Conservation (phyloP, 2,329 filamentous ascomycete species). For the Mollisiaceae sp. region DNA sequence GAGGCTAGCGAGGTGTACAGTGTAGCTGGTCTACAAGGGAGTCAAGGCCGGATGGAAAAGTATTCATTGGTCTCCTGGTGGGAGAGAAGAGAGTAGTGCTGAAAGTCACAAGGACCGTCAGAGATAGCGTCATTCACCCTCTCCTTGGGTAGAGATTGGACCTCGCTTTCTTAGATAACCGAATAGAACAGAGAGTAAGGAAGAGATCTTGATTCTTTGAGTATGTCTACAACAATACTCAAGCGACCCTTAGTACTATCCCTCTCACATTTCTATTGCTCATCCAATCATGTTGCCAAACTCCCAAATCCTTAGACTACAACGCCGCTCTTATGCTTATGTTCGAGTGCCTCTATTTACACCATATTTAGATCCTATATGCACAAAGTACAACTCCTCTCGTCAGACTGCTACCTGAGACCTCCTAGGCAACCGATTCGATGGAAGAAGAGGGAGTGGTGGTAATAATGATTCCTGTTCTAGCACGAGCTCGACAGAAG, state of each 20-base stretch:
- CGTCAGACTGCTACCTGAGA: background rate
- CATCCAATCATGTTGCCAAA: background rate
- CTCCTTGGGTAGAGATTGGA: background rate
- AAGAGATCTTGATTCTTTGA: background rate
- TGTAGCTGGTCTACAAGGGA: background rate
- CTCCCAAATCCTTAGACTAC: constrained; percentile 9
- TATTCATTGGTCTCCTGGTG: background rate
- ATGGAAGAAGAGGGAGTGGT: background rate
- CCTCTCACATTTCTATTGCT: background rate
- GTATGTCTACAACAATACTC: background rate
- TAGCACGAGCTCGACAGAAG: background rate
- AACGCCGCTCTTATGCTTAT: constrained; percentile 15
- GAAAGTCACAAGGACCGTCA: background rate
- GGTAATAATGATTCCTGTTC: background rate
- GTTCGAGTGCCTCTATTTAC: background rate
- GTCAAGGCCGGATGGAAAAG: background rate
- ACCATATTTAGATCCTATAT: constrained; percentile 10
- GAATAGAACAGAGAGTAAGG: background rate
- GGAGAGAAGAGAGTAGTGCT: background rate
- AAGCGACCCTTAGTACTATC: background rate
- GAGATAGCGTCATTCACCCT: background rate
- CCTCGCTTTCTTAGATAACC: background rate
- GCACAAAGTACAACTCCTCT: background rate
- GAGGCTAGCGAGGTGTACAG: background rate
- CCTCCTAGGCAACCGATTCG: background rate